Evolutionary conservation across 2,329 filamentous ascomycete species (phyloP), one percentile per base, ranked within the genome.

Genomic region (Periconia sp.): DNA sequence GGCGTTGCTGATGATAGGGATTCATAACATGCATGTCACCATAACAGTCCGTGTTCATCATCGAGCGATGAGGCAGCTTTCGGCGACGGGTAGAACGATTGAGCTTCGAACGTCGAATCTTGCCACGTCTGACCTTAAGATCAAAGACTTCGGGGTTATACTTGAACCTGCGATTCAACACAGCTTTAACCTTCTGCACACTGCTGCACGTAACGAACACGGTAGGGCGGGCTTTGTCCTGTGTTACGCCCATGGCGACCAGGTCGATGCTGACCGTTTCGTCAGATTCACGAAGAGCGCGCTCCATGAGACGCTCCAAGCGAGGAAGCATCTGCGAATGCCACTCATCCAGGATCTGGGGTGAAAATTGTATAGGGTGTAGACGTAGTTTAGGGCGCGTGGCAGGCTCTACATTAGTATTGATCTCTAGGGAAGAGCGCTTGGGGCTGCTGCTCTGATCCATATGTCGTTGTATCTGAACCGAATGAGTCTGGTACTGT

Each of bases 231-330:
- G 86, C 85, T 50, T 82, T 85, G 35, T 85, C 80, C 6, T 84
- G 80, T 2, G 84, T 85, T 49, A 89, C 85, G 17, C 90, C 90
- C 41, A 92, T 85, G 0, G 86, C 88, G 55, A 91, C 85, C 1
- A 93, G 82, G 10, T 88, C 89, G 41, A 93, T 91, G 63, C 90
- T 89, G 33, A 91, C 85, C 0, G 89, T 90, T 68, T 93, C 90
- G 0, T 86, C 82, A 47, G 90, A 82, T 61, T 89, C 89, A 58
- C 83, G 83, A 63, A 92, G 86, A 55, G 90, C 90, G 47, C 84
- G 82, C 19, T 86, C 83, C 15, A 92, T 80, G 1, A 90, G 84
- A 17, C 84, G 79, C 67, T 91, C 89, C 56, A 93, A 83, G 55
- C 90, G 86, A 1, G 87, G 87, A 77, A 91, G 89, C 52, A 91